Conservation (phyloP, 345 rosid species). For the Linum lewisii region DNA sequence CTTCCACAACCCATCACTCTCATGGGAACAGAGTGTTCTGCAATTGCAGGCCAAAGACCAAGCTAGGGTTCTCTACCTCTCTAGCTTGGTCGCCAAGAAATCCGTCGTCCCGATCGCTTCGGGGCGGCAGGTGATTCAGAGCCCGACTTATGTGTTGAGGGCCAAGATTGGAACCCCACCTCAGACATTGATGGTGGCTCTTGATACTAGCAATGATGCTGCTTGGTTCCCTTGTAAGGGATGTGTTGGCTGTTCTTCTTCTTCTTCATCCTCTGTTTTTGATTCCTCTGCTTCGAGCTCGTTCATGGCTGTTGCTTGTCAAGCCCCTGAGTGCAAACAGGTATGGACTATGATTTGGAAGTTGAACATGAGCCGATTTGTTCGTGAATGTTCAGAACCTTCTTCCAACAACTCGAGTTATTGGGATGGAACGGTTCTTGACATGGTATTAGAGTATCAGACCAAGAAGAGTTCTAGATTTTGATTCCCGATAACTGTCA, state of each 20-base stretch:
- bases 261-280: constrained; percentile 46
- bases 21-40: constrained; percentile 75
- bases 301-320: constrained; percentile 46
- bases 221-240: constrained; percentile 81
- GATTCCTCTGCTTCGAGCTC: constrained; percentile 41
- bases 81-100: constrained; percentile 56
- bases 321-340: constrained; percentile 75
- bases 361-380: no score
- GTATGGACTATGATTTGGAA: constrained; percentile 17
- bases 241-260: constrained; percentile 68
- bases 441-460: no score
- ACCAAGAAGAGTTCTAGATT: no score
- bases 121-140: constrained; percentile 65
- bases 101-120: constrained; percentile 87
- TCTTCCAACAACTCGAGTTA: no score
- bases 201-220: constrained; percentile 86
- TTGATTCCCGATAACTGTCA: no score
- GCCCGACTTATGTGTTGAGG: constrained; percentile 69
- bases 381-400: no score
- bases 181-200: constrained; percentile 72
- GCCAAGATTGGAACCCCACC: constrained; percentile 77
- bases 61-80: constrained; percentile 53
- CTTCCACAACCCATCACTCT: constrained; percentile 40
- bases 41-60: constrained; percentile 60
- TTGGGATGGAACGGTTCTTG: no score